Base-by-base conservation (phyloP, 2,329 filamentous ascomycete genomes). In the Calonectria hongkongensis region DNA sequence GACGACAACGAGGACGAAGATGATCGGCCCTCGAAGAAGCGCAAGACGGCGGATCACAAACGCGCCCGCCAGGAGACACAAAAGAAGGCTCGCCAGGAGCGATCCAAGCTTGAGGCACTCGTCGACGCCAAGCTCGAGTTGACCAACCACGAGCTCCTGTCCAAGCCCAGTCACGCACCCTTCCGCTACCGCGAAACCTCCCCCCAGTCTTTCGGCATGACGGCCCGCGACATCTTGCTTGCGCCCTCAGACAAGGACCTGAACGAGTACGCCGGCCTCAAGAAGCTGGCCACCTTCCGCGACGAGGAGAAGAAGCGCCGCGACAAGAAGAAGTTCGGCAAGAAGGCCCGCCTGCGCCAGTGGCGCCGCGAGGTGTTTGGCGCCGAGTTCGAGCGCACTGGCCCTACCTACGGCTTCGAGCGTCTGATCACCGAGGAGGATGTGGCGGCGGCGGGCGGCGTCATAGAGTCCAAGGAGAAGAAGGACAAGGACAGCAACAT, bases 111-210 rank as follows among this genome's bases (percentile, higher is more conserved):
- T 78, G 96, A 98, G 82, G 92, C 93, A 68, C 90, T 98, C 51
- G 93, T 98, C 76, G 95, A 98, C 81, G 89, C 93, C 77, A 93
- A 93, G 81, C 89, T 98, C 79, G 91, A 95, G 76, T 89, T 97
- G 70, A 92, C 95, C 71, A 86, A 92, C 74, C 90, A 92, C 25
- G 86, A 92, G 64, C 89, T 91, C 66, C 89, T 90, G 54, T 87
- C 86, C 63, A 73, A 80, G 68, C 77, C 78, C 28, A 65, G 66
- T 50, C 71, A 76, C 33, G 76, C 78, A 18, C 74, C 79, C 76
- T 99, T 99, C 91, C 93, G 94, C 70, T 99, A 99, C 87, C 94
- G 97, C 80, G 96, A 98, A 82, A 98, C 96, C 2, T 97, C 95
- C 0, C 96, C 97, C 1, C 93, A 94, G 68, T 92, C 94, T 15